These are phyloP conservation scores for Helianthus tuberosus DNA, from an alignment of 129 eudicot genomes.

Conservation along the genomic window DNA sequence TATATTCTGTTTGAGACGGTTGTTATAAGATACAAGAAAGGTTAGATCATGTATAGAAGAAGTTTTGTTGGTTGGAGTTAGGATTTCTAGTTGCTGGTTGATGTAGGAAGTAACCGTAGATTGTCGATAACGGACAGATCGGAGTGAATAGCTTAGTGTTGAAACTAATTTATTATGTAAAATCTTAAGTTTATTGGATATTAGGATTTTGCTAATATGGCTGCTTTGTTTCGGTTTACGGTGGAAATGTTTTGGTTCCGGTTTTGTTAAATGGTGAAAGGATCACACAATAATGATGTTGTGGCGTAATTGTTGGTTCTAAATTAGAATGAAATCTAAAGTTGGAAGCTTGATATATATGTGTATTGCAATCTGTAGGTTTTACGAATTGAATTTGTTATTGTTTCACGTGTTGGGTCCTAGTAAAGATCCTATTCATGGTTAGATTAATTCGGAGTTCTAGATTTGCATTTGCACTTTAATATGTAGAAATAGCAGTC, in stretches of 20 bases:
- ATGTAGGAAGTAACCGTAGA: not conserved
- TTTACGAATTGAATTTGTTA: not conserved
- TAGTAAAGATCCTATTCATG: too few species aligned
- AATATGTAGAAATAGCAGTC: not conserved
- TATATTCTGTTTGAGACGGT: not conserved
- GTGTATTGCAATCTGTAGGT: not conserved
- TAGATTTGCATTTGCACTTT: too few species aligned
- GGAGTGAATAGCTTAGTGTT: slow-evolving; percentile 3
- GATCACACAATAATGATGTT: not conserved
- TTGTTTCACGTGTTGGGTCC: slow-evolving; percentile 8
- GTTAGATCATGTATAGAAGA: not conserved
- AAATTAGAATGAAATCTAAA: slow-evolving; percentile 22
- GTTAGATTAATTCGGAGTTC: too few species aligned
- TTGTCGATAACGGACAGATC: slow-evolving; percentile 3
- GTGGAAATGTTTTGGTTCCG: not conserved
- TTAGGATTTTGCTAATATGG: not conserved
- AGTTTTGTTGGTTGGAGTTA: not conserved
- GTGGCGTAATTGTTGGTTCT: not conserved
- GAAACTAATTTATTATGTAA: not conserved
- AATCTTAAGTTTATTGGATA: not conserved
- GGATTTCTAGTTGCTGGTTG: not conserved
- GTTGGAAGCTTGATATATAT: not conserved
- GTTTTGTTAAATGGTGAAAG: not conserved
- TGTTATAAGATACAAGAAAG: not conserved
- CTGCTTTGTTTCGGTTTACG: not conserved